These are phyloP conservation scores for Phaseolus coccineus DNA, from an alignment of 331 rosid species.

Conservation along the genomic window DNA sequence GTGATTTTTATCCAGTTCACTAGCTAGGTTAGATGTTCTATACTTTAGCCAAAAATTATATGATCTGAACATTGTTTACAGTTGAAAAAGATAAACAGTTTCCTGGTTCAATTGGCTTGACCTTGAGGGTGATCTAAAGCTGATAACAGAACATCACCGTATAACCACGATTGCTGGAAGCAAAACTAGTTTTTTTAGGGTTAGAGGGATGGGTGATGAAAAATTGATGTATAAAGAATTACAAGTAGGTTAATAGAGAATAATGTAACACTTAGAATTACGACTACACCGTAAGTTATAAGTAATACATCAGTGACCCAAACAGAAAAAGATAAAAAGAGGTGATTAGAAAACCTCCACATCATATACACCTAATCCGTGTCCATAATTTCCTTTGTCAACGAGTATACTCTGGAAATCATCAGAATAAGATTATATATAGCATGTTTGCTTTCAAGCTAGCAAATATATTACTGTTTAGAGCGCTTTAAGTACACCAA, in stretches of 20 bases:
- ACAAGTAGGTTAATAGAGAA: neutral
- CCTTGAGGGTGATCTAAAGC: neutral
- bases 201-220: neutral
- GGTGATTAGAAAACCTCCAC: conserved; percentile 19
- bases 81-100: neutral
- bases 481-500: conserved; percentile 80
- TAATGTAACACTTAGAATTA: conserved; percentile 40
- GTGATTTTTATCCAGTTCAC: too few relatives aligned
- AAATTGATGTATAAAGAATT: conserved; percentile 9
- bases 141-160: neutral
- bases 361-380: conserved; percentile 18
- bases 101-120: neutral
- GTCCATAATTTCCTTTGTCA: conserved; percentile 26
- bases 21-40: too few relatives aligned
- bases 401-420: conserved; percentile 17
- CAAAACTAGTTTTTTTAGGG: neutral
- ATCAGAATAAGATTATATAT: conserved; percentile 5
- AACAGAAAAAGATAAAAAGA: neutral
- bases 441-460: conserved; percentile 41
- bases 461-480: conserved; percentile 46
- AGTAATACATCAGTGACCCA: conserved; percentile 30
- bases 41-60: neutral
- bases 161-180: neutral
- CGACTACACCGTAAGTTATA: neutral
- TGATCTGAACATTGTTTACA: neutral